Evolutionary conservation across 83 land plant genomes (phyloP).

Genomic region (Larix sibirica): DNA sequence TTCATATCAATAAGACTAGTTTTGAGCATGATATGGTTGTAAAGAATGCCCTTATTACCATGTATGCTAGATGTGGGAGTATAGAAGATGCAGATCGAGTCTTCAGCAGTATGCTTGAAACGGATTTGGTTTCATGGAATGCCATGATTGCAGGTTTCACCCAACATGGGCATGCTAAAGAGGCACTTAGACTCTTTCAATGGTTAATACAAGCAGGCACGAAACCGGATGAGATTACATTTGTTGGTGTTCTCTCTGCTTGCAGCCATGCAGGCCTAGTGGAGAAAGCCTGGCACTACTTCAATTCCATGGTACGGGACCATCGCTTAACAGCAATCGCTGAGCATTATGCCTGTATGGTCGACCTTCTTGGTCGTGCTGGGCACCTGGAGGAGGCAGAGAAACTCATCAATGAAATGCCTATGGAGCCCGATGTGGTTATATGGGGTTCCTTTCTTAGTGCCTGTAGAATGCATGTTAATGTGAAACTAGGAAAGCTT

Average conservation of each 20-base stretch:
- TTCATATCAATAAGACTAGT: not conserved
- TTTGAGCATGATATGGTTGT: not conserved
- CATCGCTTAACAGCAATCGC: not conserved
- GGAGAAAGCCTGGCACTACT: conserved; percentile 34
- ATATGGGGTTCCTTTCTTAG: conserved; percentile 55
- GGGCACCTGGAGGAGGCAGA: conserved; percentile 45
- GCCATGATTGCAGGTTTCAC: conserved; percentile 50
- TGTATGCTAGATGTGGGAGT: conserved; percentile 60
- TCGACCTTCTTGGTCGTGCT: conserved; percentile 69
- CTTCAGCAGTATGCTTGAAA: conserved; percentile 26
- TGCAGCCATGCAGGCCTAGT: conserved; percentile 63
- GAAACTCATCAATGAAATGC: conserved; percentile 31
- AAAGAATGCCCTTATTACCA: conserved; percentile 48
- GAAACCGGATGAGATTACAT: conserved; percentile 53
- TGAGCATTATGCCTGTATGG: conserved; percentile 52
- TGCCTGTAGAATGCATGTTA: conserved; percentile 50
- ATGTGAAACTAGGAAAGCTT: conserved; percentile 42
- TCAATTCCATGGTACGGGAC: conserved; percentile 33
- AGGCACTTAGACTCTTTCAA: conserved; percentile 30
- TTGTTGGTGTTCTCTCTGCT: conserved; percentile 58
- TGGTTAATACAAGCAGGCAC: conserved; percentile 34
- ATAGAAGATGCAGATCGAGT: conserved; percentile 43
- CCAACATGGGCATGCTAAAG: conserved; percentile 43
- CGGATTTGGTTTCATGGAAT: conserved; percentile 54
- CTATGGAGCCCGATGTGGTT: conserved; percentile 32